Base-by-base conservation (phyloP, 495 filamentous ascomycete species). In the Lindgomyces ingoldianus region DNA sequence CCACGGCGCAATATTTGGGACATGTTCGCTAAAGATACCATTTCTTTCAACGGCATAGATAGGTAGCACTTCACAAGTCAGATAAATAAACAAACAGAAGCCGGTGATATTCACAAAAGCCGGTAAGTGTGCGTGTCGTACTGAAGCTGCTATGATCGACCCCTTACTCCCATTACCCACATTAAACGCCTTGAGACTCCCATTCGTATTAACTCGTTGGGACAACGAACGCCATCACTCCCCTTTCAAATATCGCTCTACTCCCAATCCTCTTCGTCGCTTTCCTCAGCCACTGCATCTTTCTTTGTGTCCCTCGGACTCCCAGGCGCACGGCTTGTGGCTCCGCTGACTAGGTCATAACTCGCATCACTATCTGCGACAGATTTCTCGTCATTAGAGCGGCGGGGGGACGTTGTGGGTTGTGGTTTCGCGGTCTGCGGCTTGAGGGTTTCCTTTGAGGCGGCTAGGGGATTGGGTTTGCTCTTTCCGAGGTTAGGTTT, bases 341-440 rank as follows among this genome's bases (percentile, higher is more conserved):
- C 85, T 18, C 91, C 91, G 68, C 91, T 95, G 42, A 97, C 90
- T 33, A 97, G 80, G 74, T 97, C 93, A 70, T 97, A 97, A 78
- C 91, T 95, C 18, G 89, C 89, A 69, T 97, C 93, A 74, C 91
- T 96, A 72, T 89, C 92, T 19, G 91, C 83, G 65, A 89, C 87
- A 14, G 87, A 91, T 52, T 91, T 89, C 73, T 89, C 86, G 70
- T 96, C 92, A 64, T 94, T 86, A 18, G 91, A 96, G 60, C 88
- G 89, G 42, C 91, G 86, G 41, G 87, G 81, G 68, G 90, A 24
- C 87, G 49, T 77, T 14, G 26, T 73, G 21, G 87, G 74, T 71
- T 88, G 88, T 30, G 82, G 79, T 3, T 54, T 19, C 3, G 73
- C 74, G n/a, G 75, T 74, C 33, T 72, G 57, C n/a, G 67, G 72